A percentile compares a stretch with the other conserved stretches of the same genome.
These are phyloP conservation scores for Termitomyces sp. DNA, from an alignment of 768 basidiomycete species.

Conservation along the genomic window DNA sequence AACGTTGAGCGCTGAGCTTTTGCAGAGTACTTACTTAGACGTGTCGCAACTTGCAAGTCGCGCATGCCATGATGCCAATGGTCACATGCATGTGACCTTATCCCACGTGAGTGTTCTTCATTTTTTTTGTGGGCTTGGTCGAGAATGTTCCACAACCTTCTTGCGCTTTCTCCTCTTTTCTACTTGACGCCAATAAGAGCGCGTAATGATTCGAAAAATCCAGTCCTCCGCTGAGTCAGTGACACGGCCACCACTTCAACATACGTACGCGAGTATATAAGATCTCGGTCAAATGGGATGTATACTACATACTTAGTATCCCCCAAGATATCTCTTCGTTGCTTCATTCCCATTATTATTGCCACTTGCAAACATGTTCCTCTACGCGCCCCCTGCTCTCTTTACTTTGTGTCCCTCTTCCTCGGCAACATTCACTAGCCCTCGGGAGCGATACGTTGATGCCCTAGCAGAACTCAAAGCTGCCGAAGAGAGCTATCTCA, in stretches of 20 bases:
- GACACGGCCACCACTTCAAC: not conserved
- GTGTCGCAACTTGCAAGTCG: too few relatives aligned
- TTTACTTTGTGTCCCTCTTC: not conserved
- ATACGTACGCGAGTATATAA: not conserved
- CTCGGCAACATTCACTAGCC: slow-evolving; percentile 4
- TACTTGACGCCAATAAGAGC: too few relatives aligned
- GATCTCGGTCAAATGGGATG: not conserved
- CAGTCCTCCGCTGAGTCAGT: not conserved
- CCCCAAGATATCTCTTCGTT: too few relatives aligned
- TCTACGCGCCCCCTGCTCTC: slow-evolving; percentile 1
- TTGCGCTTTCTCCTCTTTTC: too few relatives aligned
- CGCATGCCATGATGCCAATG: too few relatives aligned
- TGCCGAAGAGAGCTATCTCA: slow-evolving; percentile 35
- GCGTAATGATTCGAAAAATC: too few relatives aligned
- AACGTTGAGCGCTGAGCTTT: too few relatives aligned
- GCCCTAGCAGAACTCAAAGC: slow-evolving; percentile 34
- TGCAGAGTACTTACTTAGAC: too few relatives aligned
- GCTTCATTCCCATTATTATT: not conserved
- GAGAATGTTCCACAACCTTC: too few relatives aligned
- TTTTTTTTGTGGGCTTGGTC: too few relatives aligned
- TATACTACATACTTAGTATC: not conserved
- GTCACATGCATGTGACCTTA: too few relatives aligned
- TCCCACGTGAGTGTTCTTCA: too few relatives aligned
- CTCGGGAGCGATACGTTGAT: slow-evolving; percentile 35
- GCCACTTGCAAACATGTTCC: not conserved